Conservation (phyloP, 1,139 yeast genomes). For the Nadsonia starkeyi-henricii region DNA sequence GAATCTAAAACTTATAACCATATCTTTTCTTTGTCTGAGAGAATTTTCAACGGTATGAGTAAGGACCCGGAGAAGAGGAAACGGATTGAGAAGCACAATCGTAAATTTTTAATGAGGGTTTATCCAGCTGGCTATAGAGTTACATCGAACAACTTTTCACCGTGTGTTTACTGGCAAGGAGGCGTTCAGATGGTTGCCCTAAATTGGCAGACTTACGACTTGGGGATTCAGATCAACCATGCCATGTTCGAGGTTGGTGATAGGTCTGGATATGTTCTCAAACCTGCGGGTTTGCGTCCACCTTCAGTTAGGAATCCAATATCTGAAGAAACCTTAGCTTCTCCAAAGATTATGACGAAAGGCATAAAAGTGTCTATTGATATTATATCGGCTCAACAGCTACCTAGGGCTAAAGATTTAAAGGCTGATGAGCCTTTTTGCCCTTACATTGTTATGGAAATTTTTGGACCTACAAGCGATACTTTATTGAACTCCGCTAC, state of each 20-base stretch:
- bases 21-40: slow-evolving; percentile 77
- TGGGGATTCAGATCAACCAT: slow-evolving; percentile 81
- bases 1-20: slow-evolving; percentile 74
- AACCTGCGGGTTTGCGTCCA: slow-evolving; percentile 34
- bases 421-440: slow-evolving; percentile 33
- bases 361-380: slow-evolving; percentile 25
- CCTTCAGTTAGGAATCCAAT: background rate
- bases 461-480: slow-evolving; percentile 28
- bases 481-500: slow-evolving; percentile 4
- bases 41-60: slow-evolving; percentile 45
- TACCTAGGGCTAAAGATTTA: slow-evolving; percentile 49
- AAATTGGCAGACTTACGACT: slow-evolving; percentile 89
- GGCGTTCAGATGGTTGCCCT: slow-evolving; percentile 95
- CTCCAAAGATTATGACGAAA: slow-evolving; percentile 1
- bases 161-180: slow-evolving; percentile 62
- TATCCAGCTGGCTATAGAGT: slow-evolving; percentile 76
- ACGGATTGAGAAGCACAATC: slow-evolving; percentile 58
- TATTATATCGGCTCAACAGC: slow-evolving; percentile 72
- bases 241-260: slow-evolving; percentile 56
- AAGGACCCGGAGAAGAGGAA: slow-evolving; percentile 42
- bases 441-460: slow-evolving; percentile 46
- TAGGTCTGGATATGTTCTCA: slow-evolving; percentile 61
- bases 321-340: background rate
- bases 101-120: slow-evolving; percentile 60
- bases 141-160: slow-evolving; percentile 68